phyloP scores from a whole-genome alignment of 2,329 filamentous ascomycete genomes.

The Colletotrichum theobromicola region DNA sequence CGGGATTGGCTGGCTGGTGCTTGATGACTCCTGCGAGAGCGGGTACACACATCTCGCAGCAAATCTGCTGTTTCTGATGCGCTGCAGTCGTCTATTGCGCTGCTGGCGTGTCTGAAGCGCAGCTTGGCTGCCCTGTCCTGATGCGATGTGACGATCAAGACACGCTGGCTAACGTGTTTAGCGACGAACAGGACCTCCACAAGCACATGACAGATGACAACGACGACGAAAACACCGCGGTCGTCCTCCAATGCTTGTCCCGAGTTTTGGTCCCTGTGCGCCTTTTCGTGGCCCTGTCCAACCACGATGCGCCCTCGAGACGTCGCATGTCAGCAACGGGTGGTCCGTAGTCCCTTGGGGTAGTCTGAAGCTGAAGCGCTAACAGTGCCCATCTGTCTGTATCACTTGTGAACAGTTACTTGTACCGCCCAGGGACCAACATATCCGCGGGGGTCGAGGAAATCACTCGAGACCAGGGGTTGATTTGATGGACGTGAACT shows the following conservation, averaged over 20 bases:
- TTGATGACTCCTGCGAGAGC: constrained; percentile 17
- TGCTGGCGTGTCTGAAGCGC: not conserved
- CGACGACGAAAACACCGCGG: not conserved
- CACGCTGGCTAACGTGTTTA: not conserved
- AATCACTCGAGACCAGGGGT: constrained; percentile 1
- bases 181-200: not conserved
- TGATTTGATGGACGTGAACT: not conserved
- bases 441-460: not conserved
- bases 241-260: not conserved
- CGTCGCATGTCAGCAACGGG: not conserved
- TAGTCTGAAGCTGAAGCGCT: constrained; percentile 6
- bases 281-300: not conserved
- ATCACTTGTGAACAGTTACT: not conserved
- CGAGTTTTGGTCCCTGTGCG: not conserved
- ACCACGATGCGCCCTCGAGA: not conserved
- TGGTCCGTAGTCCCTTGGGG: not conserved
- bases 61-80: constrained; percentile 20
- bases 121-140: not conserved
- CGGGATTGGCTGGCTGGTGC: constrained; percentile 14
- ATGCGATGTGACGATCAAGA: constrained; percentile 13
- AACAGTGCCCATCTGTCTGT: not conserved
- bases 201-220: not conserved
- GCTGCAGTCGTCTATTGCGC: not conserved
- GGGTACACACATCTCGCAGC: constrained; percentile 21
- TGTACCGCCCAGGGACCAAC: not conserved